Base-by-base conservation (phyloP, 495 filamentous ascomycete species). In the Penicillium salamii region DNA sequence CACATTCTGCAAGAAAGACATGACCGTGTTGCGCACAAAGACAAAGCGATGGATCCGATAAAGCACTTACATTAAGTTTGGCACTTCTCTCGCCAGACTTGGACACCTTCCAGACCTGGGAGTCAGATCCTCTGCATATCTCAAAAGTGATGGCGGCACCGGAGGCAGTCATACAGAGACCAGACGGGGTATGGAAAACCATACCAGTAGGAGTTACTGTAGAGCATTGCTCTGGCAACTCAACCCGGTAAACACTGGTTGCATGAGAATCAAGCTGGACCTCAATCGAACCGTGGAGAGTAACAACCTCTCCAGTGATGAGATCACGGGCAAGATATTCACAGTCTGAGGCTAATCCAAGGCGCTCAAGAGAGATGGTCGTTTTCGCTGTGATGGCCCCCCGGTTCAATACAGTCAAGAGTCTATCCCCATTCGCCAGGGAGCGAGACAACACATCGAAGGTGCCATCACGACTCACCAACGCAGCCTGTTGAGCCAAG, bases 401-500 rank as follows among this genome's bases (percentile, higher is more conserved):
- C 8, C 55, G 56, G 44, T 70, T 70, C 23, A 70, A 41, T 26
- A 70, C 61, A 14, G 65, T 62, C 3, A 69, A 47, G 14, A 70
- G 36, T 14, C 67, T 51, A 32, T 65, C 63, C 3, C 67, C 65
- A 12, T 64, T 66, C 18, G 40, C 57, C 33, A 70, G 37, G 3
- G 55, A 63, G 40, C 63, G 57, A 7, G 63, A 62, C 33, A 70
- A 38, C 7, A 70, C 61, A 38, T 70, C 67, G 36, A 68, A 61
- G 8, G 38, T 36, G 8, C 49, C 60, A 34, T 68, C 55, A 0
- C 70, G 67, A 23, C 60, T 67, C 7, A 72, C 70, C 4, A 75
- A 48, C 4, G 70, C 68, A 26, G 70, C 67, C 38, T 73, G 71
- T 42, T 70, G 55, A 19, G 62, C 71, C 19, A 75, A 52, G 7